Conservation (phyloP, 2,329 filamentous ascomycete species). For the Geosmithia putterillii region DNA sequence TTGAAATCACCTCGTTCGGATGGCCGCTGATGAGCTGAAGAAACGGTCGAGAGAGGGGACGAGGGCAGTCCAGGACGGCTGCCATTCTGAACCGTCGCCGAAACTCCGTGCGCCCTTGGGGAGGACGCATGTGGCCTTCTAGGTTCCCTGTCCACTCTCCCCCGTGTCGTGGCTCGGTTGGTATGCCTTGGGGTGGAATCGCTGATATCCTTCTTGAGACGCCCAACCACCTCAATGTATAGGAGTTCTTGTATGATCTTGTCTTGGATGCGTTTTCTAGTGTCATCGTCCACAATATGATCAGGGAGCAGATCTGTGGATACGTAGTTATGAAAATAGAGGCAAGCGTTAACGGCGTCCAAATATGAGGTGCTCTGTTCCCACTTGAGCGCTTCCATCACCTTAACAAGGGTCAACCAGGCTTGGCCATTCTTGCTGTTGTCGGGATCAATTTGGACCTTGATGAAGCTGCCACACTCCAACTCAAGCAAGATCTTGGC, state of each 20-base stretch:
- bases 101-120: no score
- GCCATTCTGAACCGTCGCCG: background rate
- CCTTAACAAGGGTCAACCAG: no score
- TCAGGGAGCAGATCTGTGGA: background rate
- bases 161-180: background rate
- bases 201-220: no score
- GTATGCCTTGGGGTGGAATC: background rate
- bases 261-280: background rate
- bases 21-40: background rate
- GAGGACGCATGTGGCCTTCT: no score
- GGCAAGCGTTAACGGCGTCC: background rate
- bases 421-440: no score
- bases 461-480: no score
- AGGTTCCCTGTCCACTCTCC: background rate
- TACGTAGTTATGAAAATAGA: background rate
- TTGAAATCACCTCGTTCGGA: conserved; percentile 1
- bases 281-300: background rate
- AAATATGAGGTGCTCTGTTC: background rate
- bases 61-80: background rate
- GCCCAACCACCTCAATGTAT: no score
- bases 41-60: background rate
- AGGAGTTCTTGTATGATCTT: background rate
- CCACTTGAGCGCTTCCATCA: background rate
- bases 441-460: background rate
- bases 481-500: background rate